These are phyloP conservation scores for Malus hybrid DNA, from an alignment of 331 rosid species.

Conservation along the genomic window DNA sequence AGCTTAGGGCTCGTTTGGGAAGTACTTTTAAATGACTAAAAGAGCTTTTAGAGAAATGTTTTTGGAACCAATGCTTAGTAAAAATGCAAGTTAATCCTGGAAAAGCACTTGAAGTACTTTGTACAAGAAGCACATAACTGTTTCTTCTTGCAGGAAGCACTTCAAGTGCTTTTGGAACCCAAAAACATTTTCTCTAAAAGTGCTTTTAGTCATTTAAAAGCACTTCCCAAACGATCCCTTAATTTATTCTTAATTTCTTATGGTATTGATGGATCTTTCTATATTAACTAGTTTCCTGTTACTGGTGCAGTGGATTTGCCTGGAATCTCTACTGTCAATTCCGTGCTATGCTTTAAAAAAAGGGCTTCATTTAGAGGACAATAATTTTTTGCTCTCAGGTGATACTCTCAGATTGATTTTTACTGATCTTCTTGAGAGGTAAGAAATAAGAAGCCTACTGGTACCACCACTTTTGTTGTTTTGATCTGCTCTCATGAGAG, in stretches of 20 bases:
- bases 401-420: slow-evolving; percentile 60
- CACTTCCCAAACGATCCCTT: not conserved
- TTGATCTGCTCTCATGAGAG: not conserved
- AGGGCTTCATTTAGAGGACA: slow-evolving; percentile 39
- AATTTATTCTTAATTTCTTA: not conserved
- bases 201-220: no score
- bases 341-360: slow-evolving; percentile 39
- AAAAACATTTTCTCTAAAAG: no score
- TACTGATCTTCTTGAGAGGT: slow-evolving; percentile 82
- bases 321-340: slow-evolving; percentile 71
- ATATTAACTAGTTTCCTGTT: slow-evolving; percentile 5
- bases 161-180: no score
- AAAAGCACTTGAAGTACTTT: no score
- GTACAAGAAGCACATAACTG: no score
- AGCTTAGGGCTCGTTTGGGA: not conserved
- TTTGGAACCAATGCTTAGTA: no score
- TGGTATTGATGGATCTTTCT: not conserved
- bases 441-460: slow-evolving; percentile 11
- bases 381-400: slow-evolving; percentile 35
- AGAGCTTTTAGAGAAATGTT: no score
- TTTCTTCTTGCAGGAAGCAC: no score
- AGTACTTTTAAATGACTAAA: no score
- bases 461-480: not conserved
- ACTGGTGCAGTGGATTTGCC: slow-evolving; percentile 78
- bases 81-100: no score